phyloP scores from a whole-genome alignment of 768 basidiomycete species.

The Boletus tomentosulus region DNA sequence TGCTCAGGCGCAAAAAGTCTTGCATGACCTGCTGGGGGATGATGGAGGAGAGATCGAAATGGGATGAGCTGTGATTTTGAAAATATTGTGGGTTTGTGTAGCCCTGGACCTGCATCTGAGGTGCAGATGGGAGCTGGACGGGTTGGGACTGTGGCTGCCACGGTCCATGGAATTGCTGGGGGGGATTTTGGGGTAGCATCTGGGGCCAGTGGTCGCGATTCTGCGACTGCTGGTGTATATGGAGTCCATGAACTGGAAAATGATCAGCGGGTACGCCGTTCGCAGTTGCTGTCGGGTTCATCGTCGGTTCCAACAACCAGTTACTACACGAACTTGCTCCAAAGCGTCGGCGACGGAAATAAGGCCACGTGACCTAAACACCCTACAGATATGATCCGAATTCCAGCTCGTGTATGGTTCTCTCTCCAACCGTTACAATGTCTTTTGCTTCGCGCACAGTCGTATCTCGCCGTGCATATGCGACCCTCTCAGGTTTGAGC shows the following conservation, averaged over 20 bases:
- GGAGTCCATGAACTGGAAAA: constrained; percentile 11
- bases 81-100: constrained; percentile 18
- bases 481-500: constrained; percentile 49
- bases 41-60: constrained; percentile 32
- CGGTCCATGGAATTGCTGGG: constrained; percentile 26
- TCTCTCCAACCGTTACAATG: constrained; percentile 16
- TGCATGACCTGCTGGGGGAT: constrained; percentile 54
- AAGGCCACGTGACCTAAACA: constrained; percentile 13
- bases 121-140: constrained; percentile 32
- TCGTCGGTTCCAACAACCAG: constrained; percentile 2
- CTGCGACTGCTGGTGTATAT: constrained; percentile 20
- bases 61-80: constrained; percentile 15
- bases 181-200: constrained; percentile 24
- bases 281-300: constrained; percentile 15
- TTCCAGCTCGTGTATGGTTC: background rate
- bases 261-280: constrained; percentile 16
- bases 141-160: constrained; percentile 32
- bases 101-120: constrained; percentile 20
- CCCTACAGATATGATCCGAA: background rate
- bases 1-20: constrained; percentile 49
- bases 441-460: constrained; percentile 14
- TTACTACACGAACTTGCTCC: background rate
- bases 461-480: constrained; percentile 34
- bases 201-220: constrained; percentile 22
- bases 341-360: no score